A percentile compares a stretch with the other conserved stretches of the same genome.
These are phyloP conservation scores for Diaporthe batatas DNA, from an alignment of 2,329 filamentous ascomycete genomes.

Conservation along the genomic window DNA sequence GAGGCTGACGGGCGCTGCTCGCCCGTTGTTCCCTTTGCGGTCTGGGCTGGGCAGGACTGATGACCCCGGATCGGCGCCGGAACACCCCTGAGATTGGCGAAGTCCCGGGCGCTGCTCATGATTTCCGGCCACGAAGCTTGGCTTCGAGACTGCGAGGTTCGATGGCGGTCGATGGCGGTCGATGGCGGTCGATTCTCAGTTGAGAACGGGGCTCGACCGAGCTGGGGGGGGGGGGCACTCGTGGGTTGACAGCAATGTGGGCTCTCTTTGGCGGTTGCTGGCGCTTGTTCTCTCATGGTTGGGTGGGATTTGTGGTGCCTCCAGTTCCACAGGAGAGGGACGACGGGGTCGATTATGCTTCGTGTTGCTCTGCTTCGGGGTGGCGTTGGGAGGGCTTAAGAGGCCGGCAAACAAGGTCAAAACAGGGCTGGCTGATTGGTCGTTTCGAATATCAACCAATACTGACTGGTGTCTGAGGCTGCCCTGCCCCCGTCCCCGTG, in stretches of 20 bases:
- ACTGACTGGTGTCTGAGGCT: neutral
- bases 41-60: no score
- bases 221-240: conserved; percentile 6
- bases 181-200: conserved; percentile 22
- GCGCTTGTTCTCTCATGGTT: neutral
- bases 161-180: conserved; percentile 34
- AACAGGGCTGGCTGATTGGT: conserved; percentile 14
- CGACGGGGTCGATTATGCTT: neutral
- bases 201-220: neutral
- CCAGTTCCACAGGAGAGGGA: neutral
- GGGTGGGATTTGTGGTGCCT: neutral
- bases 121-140: conserved; percentile 25
- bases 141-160: conserved; percentile 9
- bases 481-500: neutral
- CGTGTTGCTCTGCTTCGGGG: neutral
- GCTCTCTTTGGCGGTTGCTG: neutral
- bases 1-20: neutral
- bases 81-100: conserved; percentile 26
- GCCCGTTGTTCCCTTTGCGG: no score
- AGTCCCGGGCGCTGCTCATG: conserved; percentile 17
- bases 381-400: neutral
- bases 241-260: neutral
- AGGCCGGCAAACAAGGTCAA: neutral
- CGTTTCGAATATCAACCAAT: neutral
- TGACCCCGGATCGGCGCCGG: conserved; percentile 13